Evolutionary conservation across 805 yeast species (phyloP), one percentile per base, ranked within the genome.

Genomic region (Sugiyamaella smithiae): DNA sequence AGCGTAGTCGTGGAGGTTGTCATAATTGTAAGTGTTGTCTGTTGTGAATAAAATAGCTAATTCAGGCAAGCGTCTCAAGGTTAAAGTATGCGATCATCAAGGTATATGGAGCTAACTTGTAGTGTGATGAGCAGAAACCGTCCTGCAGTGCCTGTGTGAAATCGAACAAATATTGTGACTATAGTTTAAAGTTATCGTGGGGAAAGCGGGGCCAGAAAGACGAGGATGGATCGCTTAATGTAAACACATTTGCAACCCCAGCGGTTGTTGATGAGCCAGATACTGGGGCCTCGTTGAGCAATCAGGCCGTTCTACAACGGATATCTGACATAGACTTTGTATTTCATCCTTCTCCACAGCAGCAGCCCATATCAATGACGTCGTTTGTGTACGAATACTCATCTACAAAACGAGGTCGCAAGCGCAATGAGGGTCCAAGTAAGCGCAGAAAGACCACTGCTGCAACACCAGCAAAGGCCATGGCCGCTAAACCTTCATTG

Each of bases 101-200:
- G n/a, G n/a, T n/a, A n/a, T 33, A 26, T 6, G 31, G 14, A 23
- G 28, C 35, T 41, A 48, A 26, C 26, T 12, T 2, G 4, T 82
- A 85, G 63, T 85, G 95, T 59, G 84, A 82, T 56, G 91, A 85
- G 61, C 53, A 46, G 16, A 82, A 81, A 58, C 93, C 93, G 0
- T 51, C 58, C 0, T 85, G 95, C 57, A 57, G 74, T 0, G 71
- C 75, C 49, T 85, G 95, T 60, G 35, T 59, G 1, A 79, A 76
- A 52, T 64, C 73, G 1, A 64, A 66, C 0, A 48, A 57, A 7
- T 51, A 56, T 1, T 85, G 93, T 64, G 89, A 84, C 58, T 85
- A 85, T 56, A 69, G 82, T 3, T 57, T 85, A 7, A 77, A 74
- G 52, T 67, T 85, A 26, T 75, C 80, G 0, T 85, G 91, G 91